A percentile compares a stretch with the other conserved stretches of the same genome.
phyloP scores from a whole-genome alignment of 192 early-diverging fungal species.

The Coemansia sp. region DNA sequence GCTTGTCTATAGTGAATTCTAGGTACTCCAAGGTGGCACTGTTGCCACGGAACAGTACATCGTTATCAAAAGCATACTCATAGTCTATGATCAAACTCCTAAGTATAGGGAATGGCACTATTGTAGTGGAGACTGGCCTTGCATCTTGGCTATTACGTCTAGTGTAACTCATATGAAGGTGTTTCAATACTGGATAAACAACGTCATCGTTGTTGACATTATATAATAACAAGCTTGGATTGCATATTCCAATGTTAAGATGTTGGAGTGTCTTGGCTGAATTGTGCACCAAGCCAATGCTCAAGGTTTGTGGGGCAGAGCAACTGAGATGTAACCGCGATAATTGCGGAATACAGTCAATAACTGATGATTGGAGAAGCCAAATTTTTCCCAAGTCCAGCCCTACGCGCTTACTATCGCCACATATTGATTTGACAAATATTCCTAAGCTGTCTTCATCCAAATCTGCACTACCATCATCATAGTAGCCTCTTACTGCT shows the following conservation, averaged over 20 bases:
- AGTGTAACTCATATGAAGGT: too few species aligned
- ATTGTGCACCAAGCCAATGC: background rate
- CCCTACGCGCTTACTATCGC: background rate
- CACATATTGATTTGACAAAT: too few species aligned
- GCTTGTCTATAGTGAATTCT: background rate
- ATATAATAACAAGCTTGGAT: background rate
- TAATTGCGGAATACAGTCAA: background rate
- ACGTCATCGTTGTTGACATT: background rate
- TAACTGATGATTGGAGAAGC: too few species aligned
- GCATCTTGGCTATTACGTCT: too few species aligned
- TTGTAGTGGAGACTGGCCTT: too few species aligned
- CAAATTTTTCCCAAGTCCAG: background rate
- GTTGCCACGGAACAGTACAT: conserved; percentile 15
- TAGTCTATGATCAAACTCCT: background rate
- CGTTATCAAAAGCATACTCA: conserved; percentile 6
- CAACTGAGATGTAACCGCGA: background rate
- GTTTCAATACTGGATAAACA: background rate
- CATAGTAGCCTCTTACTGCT: too few species aligned
- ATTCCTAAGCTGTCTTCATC: background rate
- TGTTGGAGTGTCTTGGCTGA: background rate
- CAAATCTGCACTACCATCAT: too few species aligned
- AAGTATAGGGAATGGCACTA: conserved; percentile 6
- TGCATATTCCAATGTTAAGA: too few species aligned
- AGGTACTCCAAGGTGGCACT: conserved; percentile 6
- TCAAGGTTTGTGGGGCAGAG: too few species aligned